A percentile compares a stretch with the other conserved stretches of the same genome.
phyloP scores from a whole-genome alignment of 257 asterid genomes.

The Primulina eburnea region DNA sequence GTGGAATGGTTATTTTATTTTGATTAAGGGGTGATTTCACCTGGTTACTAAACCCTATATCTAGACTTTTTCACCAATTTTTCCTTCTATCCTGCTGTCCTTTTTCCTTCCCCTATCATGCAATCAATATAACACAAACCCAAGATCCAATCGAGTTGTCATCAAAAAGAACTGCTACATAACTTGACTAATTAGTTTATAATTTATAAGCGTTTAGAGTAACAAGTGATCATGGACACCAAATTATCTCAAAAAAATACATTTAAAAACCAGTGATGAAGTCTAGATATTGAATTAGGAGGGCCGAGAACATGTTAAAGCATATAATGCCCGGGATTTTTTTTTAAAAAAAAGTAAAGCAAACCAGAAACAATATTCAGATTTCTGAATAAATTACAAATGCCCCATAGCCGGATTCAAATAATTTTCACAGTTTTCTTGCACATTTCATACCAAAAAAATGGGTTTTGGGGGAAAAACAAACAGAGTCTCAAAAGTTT shows the following conservation, averaged over 20 bases:
- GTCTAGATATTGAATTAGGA: too few species aligned
- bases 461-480: neutral
- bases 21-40: too few species aligned
- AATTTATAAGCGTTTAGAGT: neutral
- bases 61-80: too few species aligned
- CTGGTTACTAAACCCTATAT: too few species aligned
- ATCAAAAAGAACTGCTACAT: neutral
- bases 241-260: too few species aligned
- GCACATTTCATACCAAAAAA: too few species aligned
- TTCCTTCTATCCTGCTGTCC: too few species aligned
- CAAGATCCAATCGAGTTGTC: neutral
- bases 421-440: neutral
- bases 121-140: neutral
- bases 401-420: neutral
- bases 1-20: too few species aligned
- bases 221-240: neutral
- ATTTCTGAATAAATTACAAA: too few species aligned
- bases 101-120: too few species aligned
- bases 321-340: neutral
- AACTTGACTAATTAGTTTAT: neutral
- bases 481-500: neutral
- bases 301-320: neutral
- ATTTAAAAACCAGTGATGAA: neutral
- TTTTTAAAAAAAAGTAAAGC: neutral
- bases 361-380: neutral